A percentile compares a stretch with the other conserved stretches of the same genome.
phyloP scores from a whole-genome alignment of 495 filamentous ascomycete genomes.

The Podospora didyma region DNA sequence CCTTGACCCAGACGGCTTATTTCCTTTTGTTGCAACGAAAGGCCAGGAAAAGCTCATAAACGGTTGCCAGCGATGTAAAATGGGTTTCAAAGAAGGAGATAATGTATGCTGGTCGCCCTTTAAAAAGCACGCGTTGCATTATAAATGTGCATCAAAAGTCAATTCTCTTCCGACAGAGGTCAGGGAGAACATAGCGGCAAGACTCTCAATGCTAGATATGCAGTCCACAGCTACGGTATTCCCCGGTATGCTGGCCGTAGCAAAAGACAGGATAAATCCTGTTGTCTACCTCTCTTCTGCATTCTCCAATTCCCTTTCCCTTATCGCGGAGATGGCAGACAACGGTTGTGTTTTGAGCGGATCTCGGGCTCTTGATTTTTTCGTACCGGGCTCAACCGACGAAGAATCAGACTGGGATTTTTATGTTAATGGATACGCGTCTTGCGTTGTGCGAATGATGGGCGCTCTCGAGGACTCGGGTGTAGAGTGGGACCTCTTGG shows the following conservation, averaged over 20 bases:
- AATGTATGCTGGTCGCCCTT: neutral
- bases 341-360: conserved; percentile 3
- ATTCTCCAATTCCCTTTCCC: neutral
- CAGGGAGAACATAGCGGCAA: neutral
- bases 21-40: neutral
- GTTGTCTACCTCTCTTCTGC: conserved; percentile 1
- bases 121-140: too few species aligned
- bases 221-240: neutral
- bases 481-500: conserved; percentile 1
- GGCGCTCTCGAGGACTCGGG: neutral
- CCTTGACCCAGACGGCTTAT: neutral
- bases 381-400: neutral
- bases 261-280: neutral
- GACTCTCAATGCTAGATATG: neutral
- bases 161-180: neutral
- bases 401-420: conserved; percentile 4
- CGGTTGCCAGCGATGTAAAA: too few species aligned
- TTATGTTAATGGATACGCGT: conserved; percentile 1
- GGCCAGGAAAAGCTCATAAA: neutral
- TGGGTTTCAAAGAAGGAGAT: neutral
- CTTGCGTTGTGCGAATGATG: neutral
- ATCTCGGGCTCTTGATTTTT: conserved; percentile 2
- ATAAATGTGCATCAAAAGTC: neutral
- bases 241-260: neutral
- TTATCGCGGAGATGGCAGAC: neutral